These are phyloP conservation scores for Microsporum audouinii DNA, from an alignment of 2,329 filamentous ascomycete species.

Conservation along the genomic window DNA sequence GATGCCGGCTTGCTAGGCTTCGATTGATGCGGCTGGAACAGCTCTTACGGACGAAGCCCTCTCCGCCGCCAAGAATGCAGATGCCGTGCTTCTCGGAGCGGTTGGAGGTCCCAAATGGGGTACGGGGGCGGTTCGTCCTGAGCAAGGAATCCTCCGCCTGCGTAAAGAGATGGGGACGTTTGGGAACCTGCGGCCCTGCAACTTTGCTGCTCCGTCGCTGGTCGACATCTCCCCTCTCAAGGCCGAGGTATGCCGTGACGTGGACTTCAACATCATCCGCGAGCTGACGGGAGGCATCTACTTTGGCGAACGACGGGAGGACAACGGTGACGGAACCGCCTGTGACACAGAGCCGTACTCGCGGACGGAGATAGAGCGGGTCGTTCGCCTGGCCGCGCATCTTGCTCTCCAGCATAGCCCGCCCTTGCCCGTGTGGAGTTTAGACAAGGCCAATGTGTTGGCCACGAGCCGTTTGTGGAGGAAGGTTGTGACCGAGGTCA, in stretches of 20 bases:
- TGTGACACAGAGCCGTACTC: constrained; percentile 82
- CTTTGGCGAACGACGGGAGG: constrained; percentile 80
- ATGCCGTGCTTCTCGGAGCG: constrained; percentile 83
- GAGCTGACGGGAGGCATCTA: constrained; percentile 91
- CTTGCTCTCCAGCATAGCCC: constrained; percentile 62
- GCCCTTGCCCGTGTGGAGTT: constrained; percentile 31
- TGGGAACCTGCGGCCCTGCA: constrained; percentile 91
- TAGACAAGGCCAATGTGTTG: constrained; percentile 96
- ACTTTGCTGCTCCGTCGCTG: constrained; percentile 79
- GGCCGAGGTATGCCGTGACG: constrained; percentile 69
- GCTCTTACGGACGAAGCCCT: constrained; percentile 78
- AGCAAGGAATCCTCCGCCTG: constrained; percentile 80
- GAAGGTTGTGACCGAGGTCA: constrained; percentile 72
- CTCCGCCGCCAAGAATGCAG: constrained; percentile 66
- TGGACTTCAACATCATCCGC: constrained; percentile 84
- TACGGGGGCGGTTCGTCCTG: constrained; percentile 73
- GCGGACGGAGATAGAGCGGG: constrained; percentile 72
- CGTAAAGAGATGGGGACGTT: constrained; percentile 91
- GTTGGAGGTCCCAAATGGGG: constrained; percentile 97
- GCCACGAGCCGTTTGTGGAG: constrained; percentile 84
- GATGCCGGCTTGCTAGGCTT: constrained; percentile 47
- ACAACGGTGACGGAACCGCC: constrained; percentile 58
- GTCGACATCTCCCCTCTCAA: constrained; percentile 80
- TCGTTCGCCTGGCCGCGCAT: constrained; percentile 69
- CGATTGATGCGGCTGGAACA: constrained; percentile 68